These are phyloP conservation scores for Vigna angularis DNA, from an alignment of 306 rosid species.

Conservation along the genomic window DNA sequence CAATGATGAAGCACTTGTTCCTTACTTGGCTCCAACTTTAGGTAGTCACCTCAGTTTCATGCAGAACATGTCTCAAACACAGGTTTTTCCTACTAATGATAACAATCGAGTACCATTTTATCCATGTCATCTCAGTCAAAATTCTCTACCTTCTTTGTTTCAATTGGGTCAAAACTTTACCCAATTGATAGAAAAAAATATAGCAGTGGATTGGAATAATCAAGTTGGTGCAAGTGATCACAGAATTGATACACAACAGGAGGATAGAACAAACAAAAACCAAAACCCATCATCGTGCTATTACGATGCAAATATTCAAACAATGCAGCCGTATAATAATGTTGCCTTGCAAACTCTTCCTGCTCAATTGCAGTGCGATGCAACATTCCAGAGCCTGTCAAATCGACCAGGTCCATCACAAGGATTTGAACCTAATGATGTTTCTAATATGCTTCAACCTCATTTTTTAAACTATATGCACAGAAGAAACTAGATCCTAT, in stretches of 20 bases:
- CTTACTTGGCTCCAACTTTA: not conserved
- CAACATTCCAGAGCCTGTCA: not conserved
- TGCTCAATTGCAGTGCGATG: not conserved
- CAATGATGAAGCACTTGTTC: not conserved
- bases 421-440: not conserved
- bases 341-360: not conserved
- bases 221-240: not conserved
- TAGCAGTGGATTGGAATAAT: constrained; percentile 4
- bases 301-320: constrained; percentile 20
- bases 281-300: not conserved
- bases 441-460: constrained; percentile 12
- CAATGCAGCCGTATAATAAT: constrained; percentile 1
- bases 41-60: constrained; percentile 23
- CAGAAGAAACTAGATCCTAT: not conserved
- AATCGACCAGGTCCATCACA: not conserved
- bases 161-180: constrained; percentile 17
- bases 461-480: constrained; percentile 18
- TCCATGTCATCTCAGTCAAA: not conserved
- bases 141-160: constrained; percentile 29
- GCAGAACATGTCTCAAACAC: constrained; percentile 3
- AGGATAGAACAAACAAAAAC: not conserved
- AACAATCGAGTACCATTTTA: not conserved
- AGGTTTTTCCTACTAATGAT: not conserved
- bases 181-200: constrained; percentile 8
- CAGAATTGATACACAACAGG: not conserved